Evolutionary conservation across 2,329 filamentous ascomycete species (phyloP).

Genomic region (Cadophora malorum): DNA sequence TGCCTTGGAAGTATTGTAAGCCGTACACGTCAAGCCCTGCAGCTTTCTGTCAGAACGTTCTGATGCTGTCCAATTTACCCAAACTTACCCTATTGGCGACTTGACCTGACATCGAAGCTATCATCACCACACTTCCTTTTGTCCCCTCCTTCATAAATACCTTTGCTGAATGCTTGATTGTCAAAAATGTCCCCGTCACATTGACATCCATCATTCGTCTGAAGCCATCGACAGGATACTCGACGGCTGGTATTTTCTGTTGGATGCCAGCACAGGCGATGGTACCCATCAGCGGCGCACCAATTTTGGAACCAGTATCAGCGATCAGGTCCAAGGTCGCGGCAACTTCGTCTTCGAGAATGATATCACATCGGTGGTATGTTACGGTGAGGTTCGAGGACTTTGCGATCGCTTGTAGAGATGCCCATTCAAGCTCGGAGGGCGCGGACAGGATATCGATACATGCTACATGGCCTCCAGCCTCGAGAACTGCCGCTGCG

Average conservation of each 20-base stretch:
- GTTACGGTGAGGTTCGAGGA: conserved; percentile 6
- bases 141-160: conserved; percentile 54
- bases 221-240: conserved; percentile 62
- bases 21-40: conserved; percentile 64
- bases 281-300: background rate
- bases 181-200: conserved; percentile 71
- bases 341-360: conserved; percentile 51
- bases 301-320: background rate
- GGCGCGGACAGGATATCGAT: conserved; percentile 14
- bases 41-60: background rate
- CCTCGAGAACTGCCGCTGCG: conserved; percentile 55
- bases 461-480: conserved; percentile 50
- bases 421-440: conserved; percentile 45
- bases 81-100: conserved; percentile 25
- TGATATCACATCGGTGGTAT: conserved; percentile 52
- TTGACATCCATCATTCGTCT: conserved; percentile 73
- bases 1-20: conserved; percentile 68
- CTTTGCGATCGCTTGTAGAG: conserved; percentile 32
- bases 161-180: conserved; percentile 71
- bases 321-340: conserved; percentile 48
- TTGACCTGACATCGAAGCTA: conserved; percentile 34
- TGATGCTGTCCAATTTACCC: background rate
- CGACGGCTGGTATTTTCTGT: conserved; percentile 54
- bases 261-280: conserved; percentile 58
- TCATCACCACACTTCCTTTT: conserved; percentile 57